These are phyloP conservation scores for Coemansia sp. DNA, from an alignment of 192 early-diverging fungal genomes.

Conservation along the genomic window DNA sequence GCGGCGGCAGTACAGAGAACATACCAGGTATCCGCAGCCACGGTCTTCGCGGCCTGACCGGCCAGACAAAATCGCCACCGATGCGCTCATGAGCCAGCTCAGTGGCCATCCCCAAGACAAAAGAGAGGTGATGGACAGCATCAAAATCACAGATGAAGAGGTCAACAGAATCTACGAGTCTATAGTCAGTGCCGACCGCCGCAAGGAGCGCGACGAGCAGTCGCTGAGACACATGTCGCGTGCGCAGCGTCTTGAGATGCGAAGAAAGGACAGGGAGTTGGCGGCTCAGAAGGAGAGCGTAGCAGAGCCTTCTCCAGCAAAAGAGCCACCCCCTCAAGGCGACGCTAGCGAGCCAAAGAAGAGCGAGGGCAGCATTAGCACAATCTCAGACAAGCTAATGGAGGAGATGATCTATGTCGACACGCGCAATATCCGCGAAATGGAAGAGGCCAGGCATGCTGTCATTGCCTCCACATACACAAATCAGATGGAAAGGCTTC, in stretches of 20 bases:
- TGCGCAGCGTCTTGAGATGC: conserved; percentile 28
- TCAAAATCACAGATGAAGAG: conserved; percentile 40
- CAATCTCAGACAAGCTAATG: conserved; percentile 35
- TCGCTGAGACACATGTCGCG: conserved; percentile 37
- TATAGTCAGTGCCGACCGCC: conserved; percentile 25
- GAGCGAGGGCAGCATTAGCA: not conserved
- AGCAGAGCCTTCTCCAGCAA: too few relatives aligned
- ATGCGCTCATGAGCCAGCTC: conserved; percentile 9
- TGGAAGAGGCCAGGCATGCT: conserved; percentile 35
- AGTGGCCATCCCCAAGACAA: not conserved
- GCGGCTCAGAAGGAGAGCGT: not conserved
- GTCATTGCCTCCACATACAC: conserved; percentile 29
- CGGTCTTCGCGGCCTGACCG: conserved; percentile 12
- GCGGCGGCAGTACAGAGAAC: conserved; percentile 22
- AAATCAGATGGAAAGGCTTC: conserved; percentile 9
- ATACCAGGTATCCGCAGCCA: conserved; percentile 34
- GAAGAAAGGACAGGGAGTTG: conserved; percentile 13
- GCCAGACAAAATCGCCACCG: conserved; percentile 20
- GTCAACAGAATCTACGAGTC: conserved; percentile 42
- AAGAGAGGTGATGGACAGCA: conserved; percentile 11
- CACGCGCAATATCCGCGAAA: conserved; percentile 38
- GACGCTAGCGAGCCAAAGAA: not conserved
- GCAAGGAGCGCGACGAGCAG: conserved; percentile 29
- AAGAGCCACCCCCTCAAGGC: too few relatives aligned
- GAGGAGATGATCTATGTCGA: conserved; percentile 42